These are phyloP conservation scores for Mortierella sp. DNA, from an alignment of 371 early-diverging fungal species.

Conservation along the genomic window DNA sequence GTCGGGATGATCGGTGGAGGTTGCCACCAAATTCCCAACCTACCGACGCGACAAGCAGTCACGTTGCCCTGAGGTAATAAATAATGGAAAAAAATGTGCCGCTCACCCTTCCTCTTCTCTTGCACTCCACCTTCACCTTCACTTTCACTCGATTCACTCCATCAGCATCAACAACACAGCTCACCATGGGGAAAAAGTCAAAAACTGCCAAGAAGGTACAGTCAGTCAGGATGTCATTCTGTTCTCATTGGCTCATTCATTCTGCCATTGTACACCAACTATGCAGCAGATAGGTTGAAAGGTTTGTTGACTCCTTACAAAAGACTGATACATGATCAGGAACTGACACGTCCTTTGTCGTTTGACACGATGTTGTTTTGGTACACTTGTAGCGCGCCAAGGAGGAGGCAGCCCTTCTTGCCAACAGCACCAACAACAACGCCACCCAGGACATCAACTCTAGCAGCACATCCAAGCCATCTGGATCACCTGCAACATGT, in stretches of 20 bases:
- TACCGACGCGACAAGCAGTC: background rate
- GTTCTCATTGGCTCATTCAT: background rate
- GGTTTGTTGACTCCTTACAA: background rate
- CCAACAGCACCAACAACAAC: background rate
- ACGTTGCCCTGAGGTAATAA: background rate
- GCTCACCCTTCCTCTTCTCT: background rate
- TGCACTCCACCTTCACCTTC: background rate
- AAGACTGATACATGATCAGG: background rate
- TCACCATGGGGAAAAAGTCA: background rate
- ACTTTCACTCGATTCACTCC: background rate
- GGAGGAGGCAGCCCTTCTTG: background rate
- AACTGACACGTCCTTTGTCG: background rate
- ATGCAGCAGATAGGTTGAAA: background rate
- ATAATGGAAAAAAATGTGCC: background rate
- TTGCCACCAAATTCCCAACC: background rate
- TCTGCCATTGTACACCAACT: background rate
- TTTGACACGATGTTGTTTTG: background rate
- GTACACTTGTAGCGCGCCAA: background rate
- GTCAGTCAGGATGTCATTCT: background rate
- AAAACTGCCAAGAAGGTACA: background rate
- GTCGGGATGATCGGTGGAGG: background rate
- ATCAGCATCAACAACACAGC: background rate
- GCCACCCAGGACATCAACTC: background rate
- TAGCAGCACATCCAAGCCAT: background rate
- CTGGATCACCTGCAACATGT: background rate